phyloP scores from a whole-genome alignment of 257 asterid genomes.

The Henckelia pumila region DNA sequence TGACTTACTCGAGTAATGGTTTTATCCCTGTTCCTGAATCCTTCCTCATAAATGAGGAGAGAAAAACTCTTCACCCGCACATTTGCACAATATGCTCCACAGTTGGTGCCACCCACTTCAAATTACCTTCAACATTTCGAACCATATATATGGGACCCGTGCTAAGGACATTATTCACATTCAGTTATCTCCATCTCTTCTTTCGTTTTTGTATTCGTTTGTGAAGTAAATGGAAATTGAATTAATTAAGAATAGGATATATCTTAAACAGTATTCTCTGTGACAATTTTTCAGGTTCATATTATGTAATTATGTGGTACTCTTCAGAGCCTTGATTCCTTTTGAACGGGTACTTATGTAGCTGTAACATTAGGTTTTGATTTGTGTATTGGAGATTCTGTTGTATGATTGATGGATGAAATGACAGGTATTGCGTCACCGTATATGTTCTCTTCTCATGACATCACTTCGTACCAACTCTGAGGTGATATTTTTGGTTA shows the following conservation, averaged over 20 bases:
- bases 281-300: constrained; percentile 63
- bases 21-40: constrained; percentile 24
- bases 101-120: constrained; percentile 14
- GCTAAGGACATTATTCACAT: constrained; percentile 6
- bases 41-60: constrained; percentile 14
- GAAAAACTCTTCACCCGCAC: not conserved
- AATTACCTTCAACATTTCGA: constrained; percentile 15
- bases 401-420: constrained; percentile 35
- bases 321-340: constrained; percentile 86
- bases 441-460: constrained; percentile 96
- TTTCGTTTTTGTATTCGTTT: not conserved
- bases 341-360: constrained; percentile 70
- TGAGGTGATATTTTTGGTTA: constrained; percentile 55
- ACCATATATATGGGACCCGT: not conserved
- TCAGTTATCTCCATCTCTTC: not conserved
- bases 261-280: constrained; percentile 16
- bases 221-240: not conserved
- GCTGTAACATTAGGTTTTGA: constrained; percentile 24
- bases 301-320: constrained; percentile 79
- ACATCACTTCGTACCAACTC: constrained; percentile 95
- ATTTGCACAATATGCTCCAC: constrained; percentile 9
- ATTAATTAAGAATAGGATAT: constrained; percentile 10
- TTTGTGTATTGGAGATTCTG: constrained; percentile 14
- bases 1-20: constrained; percentile 89
- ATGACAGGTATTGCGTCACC: constrained; percentile 78